Percentiles rank a stretch among this genome's conserved stretches.
Conservation (phyloP, 192 early-diverging fungal genomes). For the Paraglomus occultum region DNA sequence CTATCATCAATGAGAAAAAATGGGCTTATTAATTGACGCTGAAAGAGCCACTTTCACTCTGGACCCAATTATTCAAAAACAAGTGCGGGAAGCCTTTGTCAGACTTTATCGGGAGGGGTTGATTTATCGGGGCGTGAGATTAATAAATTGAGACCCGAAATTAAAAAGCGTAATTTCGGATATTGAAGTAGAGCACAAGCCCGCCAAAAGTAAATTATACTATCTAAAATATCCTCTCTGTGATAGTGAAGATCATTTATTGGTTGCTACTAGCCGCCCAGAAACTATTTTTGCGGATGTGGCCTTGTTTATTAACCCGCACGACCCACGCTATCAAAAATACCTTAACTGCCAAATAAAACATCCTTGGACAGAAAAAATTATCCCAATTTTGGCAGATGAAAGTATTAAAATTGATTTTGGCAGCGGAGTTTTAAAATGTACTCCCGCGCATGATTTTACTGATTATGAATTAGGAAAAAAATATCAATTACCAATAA, state of each 20-base stretch:
- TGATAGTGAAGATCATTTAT: constrained; percentile 3
- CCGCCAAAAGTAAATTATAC: constrained; percentile 5
- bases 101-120: constrained; percentile 2
- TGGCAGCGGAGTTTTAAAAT: constrained; percentile 17
- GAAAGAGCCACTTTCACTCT: not conserved
- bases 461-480: constrained; percentile 17
- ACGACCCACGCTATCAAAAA: constrained; percentile 7
- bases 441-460: constrained; percentile 21
- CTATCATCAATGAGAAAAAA: constrained; percentile 10
- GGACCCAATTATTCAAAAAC: not conserved
- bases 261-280: constrained; percentile 10
- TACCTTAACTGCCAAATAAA: not conserved
- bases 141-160: constrained; percentile 20
- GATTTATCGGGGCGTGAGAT: constrained; percentile 6
- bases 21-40: constrained; percentile 11
- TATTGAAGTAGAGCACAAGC: constrained; percentile 19
- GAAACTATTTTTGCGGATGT: constrained; percentile 24
- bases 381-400: constrained; percentile 5
- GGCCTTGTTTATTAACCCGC: constrained; percentile 11
- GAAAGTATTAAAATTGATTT: constrained; percentile 13
- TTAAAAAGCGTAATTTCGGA: constrained; percentile 23
- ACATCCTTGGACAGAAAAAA: not conserved
- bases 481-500: constrained; percentile 2
- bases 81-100: not conserved
- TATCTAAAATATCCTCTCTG: constrained; percentile 19